These are phyloP conservation scores for Halenospora varia DNA, from an alignment of 495 filamentous ascomycete species.

Conservation along the genomic window DNA sequence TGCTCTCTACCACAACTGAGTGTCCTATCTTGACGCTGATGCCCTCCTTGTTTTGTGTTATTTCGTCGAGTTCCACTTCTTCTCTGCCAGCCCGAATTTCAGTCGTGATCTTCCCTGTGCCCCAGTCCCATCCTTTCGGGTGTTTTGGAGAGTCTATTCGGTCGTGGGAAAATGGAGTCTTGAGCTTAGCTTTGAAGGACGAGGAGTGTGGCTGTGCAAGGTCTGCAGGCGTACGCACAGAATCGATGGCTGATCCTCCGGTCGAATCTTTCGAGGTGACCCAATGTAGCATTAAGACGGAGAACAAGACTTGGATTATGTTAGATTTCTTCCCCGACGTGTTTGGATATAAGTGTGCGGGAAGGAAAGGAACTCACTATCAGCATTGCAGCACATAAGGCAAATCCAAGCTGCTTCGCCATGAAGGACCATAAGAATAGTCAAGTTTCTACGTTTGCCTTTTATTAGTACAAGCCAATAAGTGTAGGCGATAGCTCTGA, in stretches of 20 bases:
- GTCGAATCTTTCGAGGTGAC: conserved; percentile 38
- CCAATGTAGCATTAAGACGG: conserved; percentile 48
- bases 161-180: no score
- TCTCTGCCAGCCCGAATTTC: background rate
- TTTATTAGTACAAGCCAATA: background rate
- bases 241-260: no score
- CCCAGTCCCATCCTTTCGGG: background rate
- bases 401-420: conserved; percentile 53
- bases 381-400: conserved; percentile 52
- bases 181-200: no score
- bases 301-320: conserved; percentile 39
- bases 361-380: conserved; percentile 24
- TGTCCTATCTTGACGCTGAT: background rate
- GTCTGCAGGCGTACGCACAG: no score
- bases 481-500: background rate
- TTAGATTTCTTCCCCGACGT: conserved; percentile 5
- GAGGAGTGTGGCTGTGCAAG: no score
- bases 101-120: background rate
- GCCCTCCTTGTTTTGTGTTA: background rate
- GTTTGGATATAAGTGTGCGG: background rate
- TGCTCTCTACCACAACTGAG: background rate
- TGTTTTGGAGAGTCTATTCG: no score
- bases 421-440: conserved; percentile 44
- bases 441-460: conserved; percentile 36
- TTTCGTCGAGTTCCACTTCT: background rate